phyloP scores from a whole-genome alignment of 2,329 filamentous ascomycete species.

The Penicillium sp. region DNA sequence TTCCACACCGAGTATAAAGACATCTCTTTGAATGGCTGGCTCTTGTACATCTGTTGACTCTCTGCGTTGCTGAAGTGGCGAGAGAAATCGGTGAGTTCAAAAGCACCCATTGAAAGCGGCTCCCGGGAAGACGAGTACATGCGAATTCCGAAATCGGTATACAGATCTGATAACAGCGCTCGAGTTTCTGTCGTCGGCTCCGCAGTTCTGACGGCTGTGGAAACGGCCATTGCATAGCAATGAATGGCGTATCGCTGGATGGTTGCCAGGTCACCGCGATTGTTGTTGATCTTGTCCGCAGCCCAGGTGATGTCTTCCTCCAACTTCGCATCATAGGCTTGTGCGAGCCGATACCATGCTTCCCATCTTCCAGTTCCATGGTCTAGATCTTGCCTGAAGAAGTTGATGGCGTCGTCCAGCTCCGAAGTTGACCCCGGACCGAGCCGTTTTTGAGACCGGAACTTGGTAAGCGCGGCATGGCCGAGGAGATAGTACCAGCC shows the following conservation, averaged over 20 bases:
- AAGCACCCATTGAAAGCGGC: constrained; percentile 64
- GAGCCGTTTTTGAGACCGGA: constrained; percentile 71
- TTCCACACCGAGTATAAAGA: constrained; percentile 60
- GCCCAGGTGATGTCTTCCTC: constrained; percentile 86
- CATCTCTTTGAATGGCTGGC: constrained; percentile 55
- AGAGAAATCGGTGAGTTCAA: constrained; percentile 57
- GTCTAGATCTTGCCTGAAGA: constrained; percentile 75
- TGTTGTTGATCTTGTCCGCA: constrained; percentile 85
- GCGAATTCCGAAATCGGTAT: constrained; percentile 63
- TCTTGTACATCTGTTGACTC: constrained; percentile 54
- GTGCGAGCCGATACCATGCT: constrained; percentile 81
- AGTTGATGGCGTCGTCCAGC: constrained; percentile 73
- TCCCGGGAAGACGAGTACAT: constrained; percentile 65
- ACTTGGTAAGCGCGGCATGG: constrained; percentile 82
- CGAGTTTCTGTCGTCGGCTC: constrained; percentile 52
- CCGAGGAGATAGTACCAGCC: constrained; percentile 93
- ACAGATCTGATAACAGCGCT: constrained; percentile 60
- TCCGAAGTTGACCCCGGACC: constrained; percentile 77
- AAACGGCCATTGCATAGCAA: constrained; percentile 68
- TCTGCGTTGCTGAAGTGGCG: constrained; percentile 57
- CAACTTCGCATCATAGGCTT: constrained; percentile 81
- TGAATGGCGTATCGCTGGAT: constrained; percentile 78
- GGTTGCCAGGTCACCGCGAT: constrained; percentile 66
- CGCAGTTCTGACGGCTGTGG: constrained; percentile 55
- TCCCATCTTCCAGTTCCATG: constrained; percentile 81